Conservation (phyloP, 768 basidiomycete genomes). For the Kwoniella dendrophila region DNA sequence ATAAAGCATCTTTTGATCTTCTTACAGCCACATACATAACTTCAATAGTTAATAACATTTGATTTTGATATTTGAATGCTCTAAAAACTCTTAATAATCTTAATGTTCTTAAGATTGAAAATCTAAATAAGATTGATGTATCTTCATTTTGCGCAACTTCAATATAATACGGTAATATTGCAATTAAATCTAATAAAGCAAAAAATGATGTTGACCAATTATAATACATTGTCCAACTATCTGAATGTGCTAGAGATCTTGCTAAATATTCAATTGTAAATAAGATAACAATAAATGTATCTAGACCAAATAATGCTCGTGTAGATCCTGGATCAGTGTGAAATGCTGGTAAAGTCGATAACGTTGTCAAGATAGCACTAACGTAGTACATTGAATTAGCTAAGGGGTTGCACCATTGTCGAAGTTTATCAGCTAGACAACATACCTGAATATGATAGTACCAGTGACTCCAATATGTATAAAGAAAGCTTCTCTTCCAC, state of each 20-base stretch:
- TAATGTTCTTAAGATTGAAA: constrained; percentile 87
- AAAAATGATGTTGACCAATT: constrained; percentile 63
- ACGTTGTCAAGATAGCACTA: constrained; percentile 54
- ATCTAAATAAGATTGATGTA: constrained; percentile 83
- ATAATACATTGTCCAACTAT: constrained; percentile 65
- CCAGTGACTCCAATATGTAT: constrained; percentile 71
- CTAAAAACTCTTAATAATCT: constrained; percentile 84
- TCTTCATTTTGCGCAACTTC: constrained; percentile 82
- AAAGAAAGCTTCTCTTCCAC: constrained; percentile 73
- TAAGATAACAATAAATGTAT: constrained; percentile 77
- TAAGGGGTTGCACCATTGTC: too few species aligned
- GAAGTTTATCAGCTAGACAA: background rate
- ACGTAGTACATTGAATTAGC: background rate
- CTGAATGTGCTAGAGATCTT: constrained; percentile 64
- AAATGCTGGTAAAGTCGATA: constrained; percentile 56
- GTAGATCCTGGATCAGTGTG: constrained; percentile 61
- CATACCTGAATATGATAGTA: constrained; percentile 65
- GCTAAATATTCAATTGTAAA: constrained; percentile 76
- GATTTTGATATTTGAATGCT: constrained; percentile 71
- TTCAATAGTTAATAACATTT: constrained; percentile 61
- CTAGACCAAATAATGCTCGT: constrained; percentile 80
- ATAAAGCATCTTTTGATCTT: constrained; percentile 79
- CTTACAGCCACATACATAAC: constrained; percentile 83
- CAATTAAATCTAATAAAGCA: constrained; percentile 79
- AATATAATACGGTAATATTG: constrained; percentile 85